Evolutionary conservation across 768 basidiomycete species (phyloP).

Genomic region (Boletellus emodensis): DNA sequence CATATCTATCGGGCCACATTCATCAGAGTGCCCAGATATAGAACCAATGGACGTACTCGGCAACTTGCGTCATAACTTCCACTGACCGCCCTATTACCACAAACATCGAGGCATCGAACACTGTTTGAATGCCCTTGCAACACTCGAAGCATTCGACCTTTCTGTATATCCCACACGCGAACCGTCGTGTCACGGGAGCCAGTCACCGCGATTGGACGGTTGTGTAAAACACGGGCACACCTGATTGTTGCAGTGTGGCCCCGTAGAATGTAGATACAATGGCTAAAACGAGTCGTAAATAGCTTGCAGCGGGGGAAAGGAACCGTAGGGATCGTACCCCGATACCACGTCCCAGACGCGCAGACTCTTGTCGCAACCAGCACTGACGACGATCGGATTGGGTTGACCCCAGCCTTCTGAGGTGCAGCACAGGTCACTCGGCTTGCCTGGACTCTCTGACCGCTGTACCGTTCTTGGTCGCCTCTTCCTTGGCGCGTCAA

Average conservation of each 20-base stretch:
- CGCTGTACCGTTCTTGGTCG: slow-evolving; percentile 16
- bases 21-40: background rate
- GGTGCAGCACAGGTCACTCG: slow-evolving; percentile 56
- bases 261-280: slow-evolving; percentile 71
- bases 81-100: slow-evolving; percentile 78
- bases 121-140: slow-evolving; percentile 76
- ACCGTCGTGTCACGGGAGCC: slow-evolving; percentile 86
- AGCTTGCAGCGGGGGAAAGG: slow-evolving; percentile 1
- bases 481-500: slow-evolving; percentile 30
- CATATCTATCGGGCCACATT: slow-evolving; percentile 55
- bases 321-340: slow-evolving; percentile 49
- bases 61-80: slow-evolving; percentile 92
- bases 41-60: slow-evolving; percentile 47
- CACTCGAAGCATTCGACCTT: slow-evolving; percentile 59
- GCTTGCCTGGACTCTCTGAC: slow-evolving; percentile 28
- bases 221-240: slow-evolving; percentile 83
- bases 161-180: slow-evolving; percentile 91
- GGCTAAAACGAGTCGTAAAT: slow-evolving; percentile 26
- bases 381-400: slow-evolving; percentile 78
- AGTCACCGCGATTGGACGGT: slow-evolving; percentile 82
- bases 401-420: slow-evolving; percentile 90
- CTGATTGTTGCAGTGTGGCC: slow-evolving; percentile 92
- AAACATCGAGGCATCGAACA: slow-evolving; percentile 86
- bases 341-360: slow-evolving; percentile 88
- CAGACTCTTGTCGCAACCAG: slow-evolving; percentile 90